Base-by-base conservation (phyloP, 352 stramenopile species). In the Globisporangium cylindrosporum region DNA sequence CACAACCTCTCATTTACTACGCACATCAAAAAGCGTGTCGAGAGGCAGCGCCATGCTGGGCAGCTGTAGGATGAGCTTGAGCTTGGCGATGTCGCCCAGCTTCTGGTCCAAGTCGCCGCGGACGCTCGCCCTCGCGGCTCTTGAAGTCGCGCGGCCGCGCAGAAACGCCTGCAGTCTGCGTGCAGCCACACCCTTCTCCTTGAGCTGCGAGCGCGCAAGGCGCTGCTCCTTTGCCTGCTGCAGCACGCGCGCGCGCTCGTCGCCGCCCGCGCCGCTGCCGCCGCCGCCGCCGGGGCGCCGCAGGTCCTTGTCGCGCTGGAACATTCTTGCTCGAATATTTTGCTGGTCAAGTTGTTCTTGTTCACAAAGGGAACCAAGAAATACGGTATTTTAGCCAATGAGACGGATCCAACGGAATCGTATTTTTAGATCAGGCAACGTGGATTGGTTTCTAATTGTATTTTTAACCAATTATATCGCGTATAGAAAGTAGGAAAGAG, bases 61-160 rank as follows among this genome's bases (percentile, higher is more conserved):
- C 2, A 79, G 72, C 73, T 90, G 81, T 55, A 92, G 64, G 69
- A 92, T 68, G 9, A 29, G 48, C 72, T 90, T 82, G 18, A 92
- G 73, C 1, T 76, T 77, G 24, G 64, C 59, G 41, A 92, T 83
- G 66, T 92, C 84, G 2, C 67, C 73, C 53, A 86, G 20, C 66
- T 92, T 92, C 53, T 80, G 71, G 58, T 83, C 73, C 22, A 89
- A 76, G n/a, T 87, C 79, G 12, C 57, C 64, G 22, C 75, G 76
- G 4, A 72, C 41, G 12, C 56, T 29, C 1, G 29, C 61, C 4
- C 69, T 62, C 12, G 72, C 14, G 15, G 61, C 43, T 27, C 64
- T 65, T 38, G 77, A 71, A 27, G 58, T 65, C n/a, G 78, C 27
- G n/a, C 77, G 74, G 0, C 73, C 73, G 34, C 77, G 77, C 18